phyloP scores from a whole-genome alignment of 1,139 yeast genomes.

The Kodamaea suecica region DNA sequence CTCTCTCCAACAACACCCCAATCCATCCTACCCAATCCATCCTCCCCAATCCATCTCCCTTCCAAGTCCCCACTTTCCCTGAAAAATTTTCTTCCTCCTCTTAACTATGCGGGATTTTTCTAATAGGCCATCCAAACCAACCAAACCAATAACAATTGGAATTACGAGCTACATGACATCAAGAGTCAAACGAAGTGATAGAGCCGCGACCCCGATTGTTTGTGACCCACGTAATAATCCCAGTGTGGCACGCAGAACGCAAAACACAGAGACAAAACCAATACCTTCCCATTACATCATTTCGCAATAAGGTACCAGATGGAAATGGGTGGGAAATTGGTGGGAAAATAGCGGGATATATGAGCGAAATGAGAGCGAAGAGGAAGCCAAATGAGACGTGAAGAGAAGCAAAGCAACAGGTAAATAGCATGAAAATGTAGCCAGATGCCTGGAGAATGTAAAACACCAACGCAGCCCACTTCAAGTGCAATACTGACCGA shows the following conservation, averaged over 20 bases:
- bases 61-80: background rate
- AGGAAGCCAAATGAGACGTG: background rate
- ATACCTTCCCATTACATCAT: slow-evolving; percentile 7
- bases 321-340: slow-evolving; percentile 1
- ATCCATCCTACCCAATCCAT: background rate
- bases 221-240: background rate
- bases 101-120: slow-evolving; percentile 11
- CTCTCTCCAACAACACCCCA: too few relatives aligned
- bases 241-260: background rate
- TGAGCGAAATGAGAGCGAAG: background rate
- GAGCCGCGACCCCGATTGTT: too few relatives aligned
- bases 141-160: background rate
- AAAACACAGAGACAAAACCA: background rate
- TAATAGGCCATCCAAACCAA: slow-evolving; percentile 7
- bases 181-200: too few relatives aligned
- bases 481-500: too few relatives aligned
- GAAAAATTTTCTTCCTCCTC: background rate
- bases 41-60: too few relatives aligned
- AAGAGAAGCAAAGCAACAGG: too few relatives aligned
- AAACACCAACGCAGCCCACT: too few relatives aligned
- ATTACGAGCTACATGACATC: too few relatives aligned
- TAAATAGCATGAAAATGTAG: too few relatives aligned
- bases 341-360: background rate
- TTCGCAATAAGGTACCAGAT: slow-evolving; percentile 5
- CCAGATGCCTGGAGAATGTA: too few relatives aligned